Evolutionary conservation across 768 basidiomycete species (phyloP), one percentile per base, ranked within the genome.

Genomic region (Mrakia blollopis): DNA sequence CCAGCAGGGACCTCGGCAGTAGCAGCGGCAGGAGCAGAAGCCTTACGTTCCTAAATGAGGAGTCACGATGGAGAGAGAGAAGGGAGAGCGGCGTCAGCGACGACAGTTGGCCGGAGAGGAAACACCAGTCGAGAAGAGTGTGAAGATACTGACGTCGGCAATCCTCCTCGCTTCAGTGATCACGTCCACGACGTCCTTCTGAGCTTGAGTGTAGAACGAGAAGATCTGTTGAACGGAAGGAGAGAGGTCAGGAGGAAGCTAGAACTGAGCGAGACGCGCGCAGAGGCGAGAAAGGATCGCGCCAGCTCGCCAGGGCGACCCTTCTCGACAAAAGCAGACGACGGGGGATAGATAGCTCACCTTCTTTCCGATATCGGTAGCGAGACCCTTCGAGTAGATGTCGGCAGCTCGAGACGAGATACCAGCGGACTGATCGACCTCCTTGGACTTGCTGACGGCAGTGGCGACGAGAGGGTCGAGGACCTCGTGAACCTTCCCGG

Each of bases 101-200:
- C 35, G 52, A 23, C 28, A 39, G 32, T 25, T 10, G 4, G 35
- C 14, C 2, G 32, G 21, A 35, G 65, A 39, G 16, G 13, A 39
- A 44, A 35, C 47, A n/a, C 9, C 4, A 61, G 39, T 2, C 14
- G n/a, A 16, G 18, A 7, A 47, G 62, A 69, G 16, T n/a, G n/a
- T n/a, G n/a, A 52, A 6, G 54, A 37, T 18, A 78, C 73, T 18
- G 8, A 86, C 83, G 37, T 87, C 87, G 37, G 89, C 89, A 81
- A 98, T 92, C 41, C 95, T 89, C 78, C 87, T 86, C 2, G 95
- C 95, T 84, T 98, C 95, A 81, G 94, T 92, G 82, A 97, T 94
- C 68, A 98, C 94, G 82, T 98, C 94, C 28, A 87, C 81, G 37
- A 93, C 90, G 83, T 95, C 92, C 85, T 97, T 98, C 28, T 90